Evolutionary conservation across 192 early-diverging fungal species (phyloP).

Genomic region (Spizellomyces punctatus): DNA sequence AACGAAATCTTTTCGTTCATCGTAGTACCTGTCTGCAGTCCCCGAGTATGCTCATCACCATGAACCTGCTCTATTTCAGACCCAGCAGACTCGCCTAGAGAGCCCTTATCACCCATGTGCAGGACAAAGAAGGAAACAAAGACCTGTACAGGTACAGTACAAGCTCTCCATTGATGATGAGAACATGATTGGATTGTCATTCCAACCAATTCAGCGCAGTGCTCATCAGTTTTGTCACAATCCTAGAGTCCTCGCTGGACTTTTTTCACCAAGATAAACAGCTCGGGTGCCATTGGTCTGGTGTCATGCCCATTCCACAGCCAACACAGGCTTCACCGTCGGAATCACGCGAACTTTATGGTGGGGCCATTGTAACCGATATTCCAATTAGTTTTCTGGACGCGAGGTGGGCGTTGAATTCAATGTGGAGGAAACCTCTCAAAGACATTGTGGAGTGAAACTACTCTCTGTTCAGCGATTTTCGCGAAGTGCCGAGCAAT

Average conservation of each 20-base stretch:
- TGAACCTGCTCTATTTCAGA: constrained; percentile 22
- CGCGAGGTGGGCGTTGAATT: constrained; percentile 44
- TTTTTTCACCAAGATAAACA: too few relatives aligned
- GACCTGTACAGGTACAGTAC: too few relatives aligned
- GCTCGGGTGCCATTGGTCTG: too few relatives aligned
- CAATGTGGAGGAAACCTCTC: neutral
- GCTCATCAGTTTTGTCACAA: too few relatives aligned
- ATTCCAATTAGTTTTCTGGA: constrained; percentile 63
- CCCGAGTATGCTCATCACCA: constrained; percentile 18
- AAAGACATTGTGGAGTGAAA: neutral
- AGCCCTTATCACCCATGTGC: too few relatives aligned
- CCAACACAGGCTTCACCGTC: neutral
- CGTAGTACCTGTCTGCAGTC: constrained; percentile 20
- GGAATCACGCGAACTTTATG: constrained; percentile 52
- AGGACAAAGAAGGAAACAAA: too few relatives aligned
- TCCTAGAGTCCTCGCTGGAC: too few relatives aligned
- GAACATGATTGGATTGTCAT: too few relatives aligned
- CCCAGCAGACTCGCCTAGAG: too few relatives aligned
- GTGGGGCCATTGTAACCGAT: constrained; percentile 67
- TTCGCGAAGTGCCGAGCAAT: constrained; percentile 85
- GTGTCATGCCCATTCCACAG: too few relatives aligned
- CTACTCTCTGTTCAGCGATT: constrained; percentile 48
- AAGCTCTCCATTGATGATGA: too few relatives aligned
- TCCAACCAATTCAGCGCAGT: too few relatives aligned
- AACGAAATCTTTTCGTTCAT: neutral